phyloP scores from a whole-genome alignment of 768 basidiomycete genomes.

The Pleurotus pulmonarius region DNA sequence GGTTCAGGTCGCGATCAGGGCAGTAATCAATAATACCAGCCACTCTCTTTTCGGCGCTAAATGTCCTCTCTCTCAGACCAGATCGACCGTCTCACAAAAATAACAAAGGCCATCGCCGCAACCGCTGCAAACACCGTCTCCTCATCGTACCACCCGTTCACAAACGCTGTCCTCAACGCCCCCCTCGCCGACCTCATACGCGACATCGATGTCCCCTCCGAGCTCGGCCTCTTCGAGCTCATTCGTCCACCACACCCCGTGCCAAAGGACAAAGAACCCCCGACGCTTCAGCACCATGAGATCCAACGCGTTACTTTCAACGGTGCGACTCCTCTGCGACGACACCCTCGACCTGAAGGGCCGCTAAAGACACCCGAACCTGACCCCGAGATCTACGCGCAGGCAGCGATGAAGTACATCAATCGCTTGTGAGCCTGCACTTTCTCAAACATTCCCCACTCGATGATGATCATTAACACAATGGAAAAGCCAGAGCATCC shows the following conservation, averaged over 20 bases:
- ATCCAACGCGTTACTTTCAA: conserved; percentile 63
- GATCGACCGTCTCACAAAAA: conserved; percentile 59
- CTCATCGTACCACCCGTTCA: conserved; percentile 44
- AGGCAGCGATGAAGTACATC: conserved; percentile 73
- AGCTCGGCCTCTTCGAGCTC: conserved; percentile 74
- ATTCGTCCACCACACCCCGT: conserved; percentile 24
- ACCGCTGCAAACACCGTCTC: conserved; percentile 30
- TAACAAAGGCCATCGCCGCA: conserved; percentile 47
- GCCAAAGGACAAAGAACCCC: conserved; percentile 24
- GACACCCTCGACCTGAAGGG: conserved; percentile 31
- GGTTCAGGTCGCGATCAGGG: background rate
- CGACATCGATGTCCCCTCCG: conserved; percentile 66
- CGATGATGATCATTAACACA: conserved; percentile 6
- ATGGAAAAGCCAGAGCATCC: conserved; percentile 30
- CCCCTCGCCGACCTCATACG: conserved; percentile 74
- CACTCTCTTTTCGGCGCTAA: background rate
- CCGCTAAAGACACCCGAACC: conserved; percentile 28
- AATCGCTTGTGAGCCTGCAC: conserved; percentile 63
- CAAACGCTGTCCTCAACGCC: conserved; percentile 58
- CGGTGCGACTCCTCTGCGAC: conserved; percentile 67
- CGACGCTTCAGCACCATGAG: conserved; percentile 23
- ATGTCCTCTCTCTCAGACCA: conserved; percentile 61
- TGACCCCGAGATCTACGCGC: conserved; percentile 73
- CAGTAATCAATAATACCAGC: background rate
- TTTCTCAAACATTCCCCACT: background rate